phyloP scores from a whole-genome alignment of 176 grass and related monocot species.

The Melocanna baccifera region DNA sequence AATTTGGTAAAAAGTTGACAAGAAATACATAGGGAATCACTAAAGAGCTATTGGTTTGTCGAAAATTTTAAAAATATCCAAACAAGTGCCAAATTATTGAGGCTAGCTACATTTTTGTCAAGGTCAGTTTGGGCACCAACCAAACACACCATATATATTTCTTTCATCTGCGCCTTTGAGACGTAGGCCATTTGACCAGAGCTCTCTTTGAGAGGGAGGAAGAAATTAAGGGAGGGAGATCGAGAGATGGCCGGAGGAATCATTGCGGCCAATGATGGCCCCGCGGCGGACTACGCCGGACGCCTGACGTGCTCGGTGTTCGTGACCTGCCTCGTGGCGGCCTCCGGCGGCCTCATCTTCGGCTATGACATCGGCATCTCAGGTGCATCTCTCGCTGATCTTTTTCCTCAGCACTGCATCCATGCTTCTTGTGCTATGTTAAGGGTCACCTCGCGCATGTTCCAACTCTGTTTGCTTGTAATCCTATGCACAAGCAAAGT shows the following conservation, averaged over 20 bases:
- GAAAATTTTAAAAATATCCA: no score
- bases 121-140: no score
- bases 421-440: background rate
- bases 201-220: background rate
- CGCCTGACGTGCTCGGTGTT: slow-evolving; percentile 57
- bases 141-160: no score
- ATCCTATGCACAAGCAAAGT: background rate
- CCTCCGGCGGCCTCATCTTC: slow-evolving; percentile 87
- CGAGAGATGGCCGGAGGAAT: slow-evolving; percentile 52
- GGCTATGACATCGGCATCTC: slow-evolving; percentile 92
- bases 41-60: no score
- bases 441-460: background rate
- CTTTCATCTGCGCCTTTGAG: background rate
- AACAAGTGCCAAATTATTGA: no score
- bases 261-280: slow-evolving; percentile 4
- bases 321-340: slow-evolving; percentile 70
- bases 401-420: background rate
- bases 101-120: no score
- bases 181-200: background rate
- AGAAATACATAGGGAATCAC: no score
- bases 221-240: background rate
- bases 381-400: slow-evolving; percentile 23
- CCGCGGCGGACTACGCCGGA: slow-evolving; percentile 42
- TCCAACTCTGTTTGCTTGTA: background rate
- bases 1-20: no score